phyloP scores from a whole-genome alignment of 768 basidiomycete species.

The Serendipita sp. region DNA sequence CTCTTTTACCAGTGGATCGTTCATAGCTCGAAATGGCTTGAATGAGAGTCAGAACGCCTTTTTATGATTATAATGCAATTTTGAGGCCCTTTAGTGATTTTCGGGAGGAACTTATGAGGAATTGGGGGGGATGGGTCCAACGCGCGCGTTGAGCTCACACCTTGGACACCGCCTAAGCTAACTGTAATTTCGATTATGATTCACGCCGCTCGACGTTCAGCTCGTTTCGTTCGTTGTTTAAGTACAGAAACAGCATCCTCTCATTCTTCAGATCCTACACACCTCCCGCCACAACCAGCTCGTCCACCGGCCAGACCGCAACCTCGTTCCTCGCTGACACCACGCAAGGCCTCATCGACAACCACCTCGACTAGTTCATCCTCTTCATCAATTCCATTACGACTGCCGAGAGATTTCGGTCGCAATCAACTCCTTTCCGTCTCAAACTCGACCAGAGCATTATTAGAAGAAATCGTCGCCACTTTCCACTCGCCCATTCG shows the following conservation, averaged over 20 bases:
- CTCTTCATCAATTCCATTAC: neutral
- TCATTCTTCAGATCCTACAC: neutral
- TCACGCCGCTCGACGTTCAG: neutral
- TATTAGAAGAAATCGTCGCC: constrained; percentile 64
- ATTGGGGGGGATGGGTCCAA: too few species aligned
- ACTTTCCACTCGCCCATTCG: constrained; percentile 82
- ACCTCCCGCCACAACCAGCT: constrained; percentile 4
- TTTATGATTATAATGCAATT: too few species aligned
- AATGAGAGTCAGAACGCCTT: too few species aligned
- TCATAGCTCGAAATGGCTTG: too few species aligned
- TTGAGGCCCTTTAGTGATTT: too few species aligned
- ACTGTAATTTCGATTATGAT: neutral
- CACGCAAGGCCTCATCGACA: neutral
- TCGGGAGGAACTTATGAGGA: too few species aligned
- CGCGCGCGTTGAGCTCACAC: too few species aligned
- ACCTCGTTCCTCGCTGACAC: constrained; percentile 3
- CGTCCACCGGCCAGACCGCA: neutral
- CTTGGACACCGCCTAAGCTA: neutral
- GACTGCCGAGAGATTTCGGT: constrained; percentile 33
- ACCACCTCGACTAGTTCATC: neutral
- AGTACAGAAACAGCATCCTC: neutral
- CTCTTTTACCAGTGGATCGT: neutral
- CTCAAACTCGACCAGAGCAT: constrained; percentile 58
- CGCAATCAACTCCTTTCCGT: constrained; percentile 71
- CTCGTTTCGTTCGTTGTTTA: constrained; percentile 1